Percentiles rank a stretch among this genome's conserved stretches.
These are phyloP conservation scores for Plantago major DNA, from an alignment of 257 asterid species.

Conservation along the genomic window DNA sequence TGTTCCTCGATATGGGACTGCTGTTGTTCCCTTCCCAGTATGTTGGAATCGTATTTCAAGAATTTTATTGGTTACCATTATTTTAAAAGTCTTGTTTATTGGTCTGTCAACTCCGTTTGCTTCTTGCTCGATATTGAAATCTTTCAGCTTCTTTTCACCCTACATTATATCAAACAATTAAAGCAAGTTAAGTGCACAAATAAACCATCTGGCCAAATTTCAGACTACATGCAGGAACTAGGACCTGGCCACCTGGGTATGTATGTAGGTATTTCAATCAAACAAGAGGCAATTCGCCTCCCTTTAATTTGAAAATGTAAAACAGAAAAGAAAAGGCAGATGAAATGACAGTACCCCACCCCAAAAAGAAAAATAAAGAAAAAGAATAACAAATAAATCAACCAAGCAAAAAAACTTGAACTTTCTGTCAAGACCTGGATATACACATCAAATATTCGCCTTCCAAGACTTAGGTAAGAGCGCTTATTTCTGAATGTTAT, in stretches of 20 bases:
- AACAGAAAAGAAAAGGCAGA: no score
- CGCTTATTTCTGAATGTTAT: slow-evolving; percentile 40
- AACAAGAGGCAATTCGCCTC: no score
- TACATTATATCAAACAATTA: slow-evolving; percentile 11
- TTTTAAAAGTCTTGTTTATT: slow-evolving; percentile 14
- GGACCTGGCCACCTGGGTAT: no score
- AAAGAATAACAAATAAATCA: not conserved
- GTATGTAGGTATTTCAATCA: no score
- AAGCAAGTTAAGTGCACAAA: not conserved
- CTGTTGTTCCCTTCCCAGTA: slow-evolving; percentile 42
- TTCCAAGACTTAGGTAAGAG: slow-evolving; percentile 55
- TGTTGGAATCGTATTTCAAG: slow-evolving; percentile 33
- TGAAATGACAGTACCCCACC: no score
- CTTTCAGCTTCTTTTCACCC: slow-evolving; percentile 32
- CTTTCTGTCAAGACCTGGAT: slow-evolving; percentile 37
- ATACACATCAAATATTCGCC: slow-evolving; percentile 61
- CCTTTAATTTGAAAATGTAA: no score
- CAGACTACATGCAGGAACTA: no score
- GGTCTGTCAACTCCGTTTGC: slow-evolving; percentile 39
- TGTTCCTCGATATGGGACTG: slow-evolving; percentile 33
- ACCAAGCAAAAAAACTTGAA: not conserved
- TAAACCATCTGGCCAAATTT: no score
- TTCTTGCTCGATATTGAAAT: slow-evolving; percentile 32
- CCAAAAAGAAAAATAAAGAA: no score
- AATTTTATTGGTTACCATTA: slow-evolving; percentile 25